Base-by-base conservation (phyloP, 1,284 basidiomycete species). In the Naganishia liquefaciens region DNA sequence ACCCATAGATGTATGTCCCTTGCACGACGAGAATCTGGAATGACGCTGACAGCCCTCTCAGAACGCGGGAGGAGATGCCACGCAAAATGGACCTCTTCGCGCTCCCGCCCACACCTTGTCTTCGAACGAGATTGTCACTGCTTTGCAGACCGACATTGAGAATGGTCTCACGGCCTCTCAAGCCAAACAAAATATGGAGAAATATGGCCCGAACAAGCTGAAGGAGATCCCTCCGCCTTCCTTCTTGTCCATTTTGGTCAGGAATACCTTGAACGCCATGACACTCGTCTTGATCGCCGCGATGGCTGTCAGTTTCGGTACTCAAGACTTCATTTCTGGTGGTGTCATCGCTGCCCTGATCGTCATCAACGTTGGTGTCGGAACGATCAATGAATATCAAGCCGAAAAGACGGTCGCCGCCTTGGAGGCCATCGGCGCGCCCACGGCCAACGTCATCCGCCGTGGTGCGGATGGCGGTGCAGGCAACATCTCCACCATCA, bases 221-320 rank as follows among this genome's bases (percentile, higher is more conserved):
- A 74, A 72, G 69, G 78, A 74, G n/a, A 76, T 78, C 15, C 72
- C 73, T 66, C 74, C 71, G 68, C 79, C 74, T 37, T 64, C 62
- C 7, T 64, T 64, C 46, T 40, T 51, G 15, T 64, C 62, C 11
- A 64, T 64, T 28, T 33, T 64, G 5, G 23, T 64, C 21, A 37
- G 62, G 25, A 64, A 64, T 47, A 57, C 62, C 15, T 47, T 64
- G 43, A 64, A 64, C 33, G 62, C 62, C 44, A 98, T 99, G 95
- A 96, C 98, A 82, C 91, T 89, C 50, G 95, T 82, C 4, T 75
- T 85, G 58, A 76, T 87, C 63, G 82, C 82, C 40, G 86, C 86
- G 33, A 82, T 88, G 79, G 83, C 83, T 9, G 81, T 87, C 23
- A 85, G 85, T 13, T 85, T 87, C 66, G 86, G 83, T 62, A 83